phyloP scores from a whole-genome alignment of 2,329 filamentous ascomycete species.

The Colletotrichum coccodes region DNA sequence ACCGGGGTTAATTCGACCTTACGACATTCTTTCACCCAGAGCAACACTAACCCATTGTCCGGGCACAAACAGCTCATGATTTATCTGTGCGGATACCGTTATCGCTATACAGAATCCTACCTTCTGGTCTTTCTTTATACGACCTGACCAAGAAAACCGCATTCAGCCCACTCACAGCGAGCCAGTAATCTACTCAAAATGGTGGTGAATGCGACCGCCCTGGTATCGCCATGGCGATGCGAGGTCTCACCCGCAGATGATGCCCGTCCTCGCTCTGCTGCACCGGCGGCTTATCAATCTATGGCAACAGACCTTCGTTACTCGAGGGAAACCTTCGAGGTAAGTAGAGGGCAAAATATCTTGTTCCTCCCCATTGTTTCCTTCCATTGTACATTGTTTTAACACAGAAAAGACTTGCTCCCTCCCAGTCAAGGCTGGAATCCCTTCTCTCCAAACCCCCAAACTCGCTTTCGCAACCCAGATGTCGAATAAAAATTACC shows the following conservation, averaged over 20 bases:
- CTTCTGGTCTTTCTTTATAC: background rate
- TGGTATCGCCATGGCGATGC: background rate
- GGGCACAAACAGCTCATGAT: background rate
- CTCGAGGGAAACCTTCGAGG: background rate
- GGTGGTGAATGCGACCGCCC: background rate
- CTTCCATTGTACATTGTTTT: background rate
- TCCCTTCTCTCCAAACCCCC: background rate
- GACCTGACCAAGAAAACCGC: background rate
- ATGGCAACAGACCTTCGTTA: background rate
- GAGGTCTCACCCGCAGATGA: background rate
- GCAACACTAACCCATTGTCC: background rate
- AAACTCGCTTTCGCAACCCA: background rate
- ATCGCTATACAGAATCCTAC: background rate
- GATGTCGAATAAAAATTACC: constrained; percentile 4
- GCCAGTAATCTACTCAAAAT: background rate
- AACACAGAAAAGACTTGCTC: background rate
- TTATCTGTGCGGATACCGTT: background rate
- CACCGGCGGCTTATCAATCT: background rate
- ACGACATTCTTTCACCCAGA: background rate
- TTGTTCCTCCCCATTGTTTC: background rate
- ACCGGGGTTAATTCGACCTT: background rate
- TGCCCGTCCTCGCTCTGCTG: background rate
- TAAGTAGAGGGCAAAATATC: background rate
- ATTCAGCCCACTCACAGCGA: background rate
- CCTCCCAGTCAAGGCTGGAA: background rate